Evolutionary conservation across 108 stramenopile genomes (phyloP), one percentile per base, ranked within the genome.

Genomic region (Phaeodactylum tricornutum): DNA sequence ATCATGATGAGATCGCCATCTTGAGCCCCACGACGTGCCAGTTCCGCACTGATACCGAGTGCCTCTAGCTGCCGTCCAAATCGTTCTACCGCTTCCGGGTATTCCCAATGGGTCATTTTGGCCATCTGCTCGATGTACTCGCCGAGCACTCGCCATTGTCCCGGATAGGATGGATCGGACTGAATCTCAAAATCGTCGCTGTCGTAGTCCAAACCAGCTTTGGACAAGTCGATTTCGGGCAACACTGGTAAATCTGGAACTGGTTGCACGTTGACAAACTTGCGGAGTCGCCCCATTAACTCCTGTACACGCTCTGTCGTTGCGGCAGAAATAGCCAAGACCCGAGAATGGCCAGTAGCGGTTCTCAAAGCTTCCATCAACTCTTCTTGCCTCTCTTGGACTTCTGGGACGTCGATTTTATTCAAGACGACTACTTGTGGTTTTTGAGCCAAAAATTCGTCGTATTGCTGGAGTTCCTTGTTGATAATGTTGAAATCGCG

Each of bases 361-460:
- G 74, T 55, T 32, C 79, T 72, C 12, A 95, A 55, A 54, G 73
- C 50, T 23, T 67, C 57, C 28, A 93, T 16, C 29, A 93, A 32
- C 21, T 81, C 80, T 1, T 79, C 81, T 57, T 83, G 53, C 20
- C 45, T 60, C 41, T 79, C 88, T 15, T 75, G 49, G 0, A 96
- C 95, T 41, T 95, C 92, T 2, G 79, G 67, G 24, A 84, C 65
- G 53, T 97, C 96, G 24, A 85, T 55, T 69, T 97, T 97, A 60
- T 97, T 97, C 44, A 95, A 55, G 8, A 94, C 87, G 29, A 95
- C 92, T n/a, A 95, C 92, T 44, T 96, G 96, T 1, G 93, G 92
- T 51, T 95, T 96, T 39, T 76, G 43, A 8, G 88, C 92, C 33
- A 97, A 67, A 30, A 72, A 54, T 24, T 72, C 72, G 50, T 92